Base-by-base conservation (phyloP, 2,329 filamentous ascomycete genomes). In the Westerdykella aurantiaca region DNA sequence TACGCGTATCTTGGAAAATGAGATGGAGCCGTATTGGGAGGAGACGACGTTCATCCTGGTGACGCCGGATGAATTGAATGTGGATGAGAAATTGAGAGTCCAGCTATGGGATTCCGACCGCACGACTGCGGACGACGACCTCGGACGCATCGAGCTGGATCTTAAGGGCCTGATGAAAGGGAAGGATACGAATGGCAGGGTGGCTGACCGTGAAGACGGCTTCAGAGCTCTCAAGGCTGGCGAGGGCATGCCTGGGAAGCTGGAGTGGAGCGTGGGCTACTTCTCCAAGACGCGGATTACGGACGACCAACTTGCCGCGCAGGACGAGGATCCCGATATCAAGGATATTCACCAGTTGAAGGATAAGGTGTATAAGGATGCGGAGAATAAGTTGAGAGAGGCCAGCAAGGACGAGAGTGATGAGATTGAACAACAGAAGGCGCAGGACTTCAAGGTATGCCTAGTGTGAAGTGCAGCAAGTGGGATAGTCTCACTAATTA, bases 41-140 rank as follows among this genome's bases (percentile, higher is more conserved):
- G 85, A 89, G 61, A 83, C 80, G 39, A 78, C 78, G 17, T 83
- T 78, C 45, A 67, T 88, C n/a, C 69, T 86, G 1, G 83, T 88
- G 1, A 82, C 82, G 0, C 75, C 81, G 0, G 80, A 86, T 50
- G 84, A 88, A 58, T 64, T 88, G 10, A 85, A 88, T 48, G 83
- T 86, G 0, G 77, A 82, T 17, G 84, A 87, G 64, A 80, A 78
- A 29, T 61, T 89, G 9, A 77, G 83, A 3, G 58, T 88, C 1
- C 83, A 88, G 56, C 70, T 88, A 0, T 89, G 85, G 85, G 85
- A 89, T 53, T 86, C 82, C 2, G 85, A 88, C 60, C 80, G 81
- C 35, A 76, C 79, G 41, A 83, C 80, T 2, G 84, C 84, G 1
- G 85, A 88, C 56, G 85, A 88, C 53, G 84, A 88, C 55, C 71